phyloP scores from a whole-genome alignment of 2,329 filamentous ascomycete species.

The Ceratocystis cacaofunesta region DNA sequence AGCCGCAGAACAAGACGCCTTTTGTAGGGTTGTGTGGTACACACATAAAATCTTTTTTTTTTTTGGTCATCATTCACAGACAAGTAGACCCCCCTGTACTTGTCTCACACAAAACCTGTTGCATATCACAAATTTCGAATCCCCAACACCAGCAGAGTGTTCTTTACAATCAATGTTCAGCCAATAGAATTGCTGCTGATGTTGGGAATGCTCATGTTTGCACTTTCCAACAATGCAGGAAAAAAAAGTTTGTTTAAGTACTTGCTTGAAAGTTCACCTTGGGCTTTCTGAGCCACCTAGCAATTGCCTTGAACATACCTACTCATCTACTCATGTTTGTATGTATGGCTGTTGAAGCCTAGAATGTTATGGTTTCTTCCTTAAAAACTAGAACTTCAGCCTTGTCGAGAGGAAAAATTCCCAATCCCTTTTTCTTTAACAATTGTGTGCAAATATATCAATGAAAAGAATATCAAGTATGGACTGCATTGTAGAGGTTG shows the following conservation, averaged over 20 bases:
- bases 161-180: not conserved
- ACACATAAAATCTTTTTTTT: not conserved
- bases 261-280: too few species aligned
- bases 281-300: too few species aligned
- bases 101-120: constrained; percentile 2
- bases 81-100: not conserved
- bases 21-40: not conserved
- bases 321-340: too few species aligned
- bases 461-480: too few species aligned
- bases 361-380: too few species aligned
- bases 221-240: not conserved
- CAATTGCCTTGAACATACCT: too few species aligned
- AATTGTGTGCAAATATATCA: too few species aligned
- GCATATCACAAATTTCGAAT: not conserved
- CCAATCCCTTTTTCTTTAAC: too few species aligned
- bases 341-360: too few species aligned
- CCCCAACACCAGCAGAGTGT: constrained; percentile 4
- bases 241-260: not conserved
- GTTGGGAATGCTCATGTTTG: constrained; percentile 8
- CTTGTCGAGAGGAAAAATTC: too few species aligned
- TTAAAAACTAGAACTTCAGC: too few species aligned
- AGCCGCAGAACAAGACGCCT: constrained; percentile 2
- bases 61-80: not conserved
- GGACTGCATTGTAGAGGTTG: not conserved
- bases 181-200: constrained; percentile 10